Conservation (phyloP, 129 eudicot genomes). For the carrot (Daucus carota) region DNA sequence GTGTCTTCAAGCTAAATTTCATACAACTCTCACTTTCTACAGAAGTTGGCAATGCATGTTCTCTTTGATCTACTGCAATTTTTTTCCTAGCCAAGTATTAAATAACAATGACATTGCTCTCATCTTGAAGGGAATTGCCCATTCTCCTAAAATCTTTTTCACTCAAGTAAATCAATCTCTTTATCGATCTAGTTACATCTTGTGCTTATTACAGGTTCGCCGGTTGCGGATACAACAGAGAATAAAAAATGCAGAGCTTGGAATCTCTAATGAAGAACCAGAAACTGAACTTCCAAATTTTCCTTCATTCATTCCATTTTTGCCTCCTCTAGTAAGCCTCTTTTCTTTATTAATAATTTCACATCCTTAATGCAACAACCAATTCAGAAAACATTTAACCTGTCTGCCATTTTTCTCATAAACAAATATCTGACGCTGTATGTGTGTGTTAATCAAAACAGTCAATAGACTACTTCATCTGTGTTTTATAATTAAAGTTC, state of each 20-base stretch:
- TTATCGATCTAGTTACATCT: background rate
- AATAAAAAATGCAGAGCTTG: constrained; percentile 71
- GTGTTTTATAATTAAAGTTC: constrained; percentile 9
- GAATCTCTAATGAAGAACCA: constrained; percentile 56
- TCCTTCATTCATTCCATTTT: constrained; percentile 91
- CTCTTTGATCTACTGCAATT: no score
- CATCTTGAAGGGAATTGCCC: background rate
- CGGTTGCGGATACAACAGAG: constrained; percentile 91
- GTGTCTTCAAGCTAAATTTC: background rate
- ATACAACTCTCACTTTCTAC: background rate
- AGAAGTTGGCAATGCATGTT: background rate
- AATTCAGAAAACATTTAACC: background rate
- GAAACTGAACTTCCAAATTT: constrained; percentile 79
- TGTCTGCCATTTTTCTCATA: no score
- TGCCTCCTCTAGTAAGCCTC: constrained; percentile 80
- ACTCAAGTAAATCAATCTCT: background rate
- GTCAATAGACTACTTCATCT: background rate
- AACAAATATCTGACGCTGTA: no score
- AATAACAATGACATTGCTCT: background rate
- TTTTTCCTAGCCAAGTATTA: background rate
- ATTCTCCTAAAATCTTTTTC: background rate
- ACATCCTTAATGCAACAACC: constrained; percentile 4
- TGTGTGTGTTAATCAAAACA: background rate
- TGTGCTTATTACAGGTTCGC: constrained; percentile 51
- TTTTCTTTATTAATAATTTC: background rate